Evolutionary conservation across 1,139 yeast species (phyloP), one percentile per base, ranked within the genome.

Genomic region (Scheffersomyces stambukii): DNA sequence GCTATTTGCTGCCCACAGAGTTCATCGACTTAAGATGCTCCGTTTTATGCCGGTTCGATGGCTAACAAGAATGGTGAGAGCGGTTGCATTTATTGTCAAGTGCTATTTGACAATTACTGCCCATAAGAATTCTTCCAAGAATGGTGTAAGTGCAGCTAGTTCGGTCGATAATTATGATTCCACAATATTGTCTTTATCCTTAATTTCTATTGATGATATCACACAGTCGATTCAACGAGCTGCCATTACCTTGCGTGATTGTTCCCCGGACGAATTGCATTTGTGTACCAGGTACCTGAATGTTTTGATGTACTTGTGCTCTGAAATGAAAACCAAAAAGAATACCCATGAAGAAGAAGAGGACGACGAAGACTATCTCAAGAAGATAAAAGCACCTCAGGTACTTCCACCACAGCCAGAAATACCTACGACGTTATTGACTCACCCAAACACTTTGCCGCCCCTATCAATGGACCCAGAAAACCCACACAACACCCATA

Each of bases 261-360:
- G 95, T 24, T 76, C 95, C 1, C 96, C 96, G 0, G 96, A 88
- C 55, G 94, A 84, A 41, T 62, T 88, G 26, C 96, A 88, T 57
- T 60, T 88, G 29, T 80, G 94, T 49, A 75, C 84, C 0, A 60
- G 94, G 36, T 84, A 86, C 50, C 84, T 95, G 8, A 81, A 84
- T 9, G 84, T 86, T 30, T 58, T 88, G 46, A 72, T 82, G 76
- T 83, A 78, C 46, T 62, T 86, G 30, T 83, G 86, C 41, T 75
- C 83, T 2, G 91, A 85, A 52, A 76, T 85, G 75, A 78, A 76
- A 45, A 52, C 60, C 4, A 62, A 55, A 16, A 36, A 33, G 25
- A 40, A 36, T 12, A 26, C 27, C 8, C 18, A 24, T 20, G 32
- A 23, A 11, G 27, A 23, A n/a, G 28, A 21, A 9, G 23, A 19